Percentiles rank a stretch among this genome's conserved stretches.
Evolutionary conservation across 169 alveolate species (phyloP).

Genomic region (Sarcocystis neurona): DNA sequence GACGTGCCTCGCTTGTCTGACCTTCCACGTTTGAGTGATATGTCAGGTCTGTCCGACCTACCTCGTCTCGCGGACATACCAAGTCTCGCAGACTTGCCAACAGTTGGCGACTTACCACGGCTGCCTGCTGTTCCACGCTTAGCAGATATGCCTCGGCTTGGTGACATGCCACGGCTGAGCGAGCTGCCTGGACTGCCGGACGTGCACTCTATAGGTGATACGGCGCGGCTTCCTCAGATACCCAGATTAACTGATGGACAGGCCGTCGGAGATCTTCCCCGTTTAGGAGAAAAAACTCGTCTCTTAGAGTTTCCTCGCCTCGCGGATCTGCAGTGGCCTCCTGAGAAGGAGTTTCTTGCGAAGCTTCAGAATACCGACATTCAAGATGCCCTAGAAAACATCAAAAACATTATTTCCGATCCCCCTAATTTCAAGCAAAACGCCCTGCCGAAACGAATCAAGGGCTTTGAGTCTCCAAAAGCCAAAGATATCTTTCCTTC

Average conservation of each 20-base stretch:
- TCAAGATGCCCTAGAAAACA: too few relatives aligned
- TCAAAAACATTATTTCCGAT: too few relatives aligned
- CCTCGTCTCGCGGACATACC: slow-evolving; percentile 2
- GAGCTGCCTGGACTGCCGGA: slow-evolving; percentile 5
- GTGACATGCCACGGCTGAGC: not conserved
- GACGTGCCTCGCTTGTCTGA: slow-evolving; percentile 9
- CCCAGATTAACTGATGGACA: not conserved
- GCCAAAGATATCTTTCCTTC: too few relatives aligned
- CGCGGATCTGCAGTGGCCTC: not conserved
- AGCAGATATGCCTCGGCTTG: not conserved
- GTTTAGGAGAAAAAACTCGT: not conserved
- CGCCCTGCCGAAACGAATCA: too few relatives aligned
- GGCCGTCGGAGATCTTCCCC: not conserved
- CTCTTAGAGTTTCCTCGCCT: not conserved
- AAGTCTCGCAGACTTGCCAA: not conserved
- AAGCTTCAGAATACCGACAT: too few relatives aligned
- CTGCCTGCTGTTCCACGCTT: not conserved
- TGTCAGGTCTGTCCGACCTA: not conserved
- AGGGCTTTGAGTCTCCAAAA: too few relatives aligned
- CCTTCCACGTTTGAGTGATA: not conserved
- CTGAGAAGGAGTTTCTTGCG: too few relatives aligned
- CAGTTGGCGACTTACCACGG: not conserved
- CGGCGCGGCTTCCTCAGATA: not conserved
- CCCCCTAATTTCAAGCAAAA: too few relatives aligned
- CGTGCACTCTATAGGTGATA: not conserved